phyloP scores from a whole-genome alignment of 75 land plant genomes.

The Azolla pinnata region DNA sequence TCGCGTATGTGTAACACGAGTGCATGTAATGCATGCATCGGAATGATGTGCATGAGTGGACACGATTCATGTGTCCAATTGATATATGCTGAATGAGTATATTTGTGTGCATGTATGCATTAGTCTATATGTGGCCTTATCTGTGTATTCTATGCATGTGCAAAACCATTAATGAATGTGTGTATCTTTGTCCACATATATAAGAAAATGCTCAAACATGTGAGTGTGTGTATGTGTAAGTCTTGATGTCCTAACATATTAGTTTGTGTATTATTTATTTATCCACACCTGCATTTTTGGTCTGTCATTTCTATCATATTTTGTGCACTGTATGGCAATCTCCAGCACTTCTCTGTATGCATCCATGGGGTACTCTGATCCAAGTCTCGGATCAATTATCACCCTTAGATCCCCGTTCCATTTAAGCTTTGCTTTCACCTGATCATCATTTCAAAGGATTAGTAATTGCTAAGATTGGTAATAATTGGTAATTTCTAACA shows the following conservation, averaged over 20 bases:
- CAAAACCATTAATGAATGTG: not conserved
- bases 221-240: not conserved
- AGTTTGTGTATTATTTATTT: not conserved
- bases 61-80: no score
- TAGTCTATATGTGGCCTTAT: not conserved
- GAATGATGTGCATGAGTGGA: no score
- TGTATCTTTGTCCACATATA: not conserved
- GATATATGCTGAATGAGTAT: not conserved
- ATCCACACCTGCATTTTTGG: slow-evolving; percentile 30
- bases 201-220: not conserved
- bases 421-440: slow-evolving; percentile 23
- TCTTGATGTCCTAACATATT: slow-evolving; percentile 1
- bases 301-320: slow-evolving; percentile 18
- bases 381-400: slow-evolving; percentile 19
- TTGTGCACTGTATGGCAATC: slow-evolving; percentile 23
- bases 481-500: not conserved
- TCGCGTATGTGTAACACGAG: no score
- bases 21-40: no score
- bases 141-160: not conserved
- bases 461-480: no score
- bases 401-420: slow-evolving; percentile 12
- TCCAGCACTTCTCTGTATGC: slow-evolving; percentile 6
- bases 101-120: not conserved
- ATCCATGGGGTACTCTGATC: slow-evolving; percentile 14
- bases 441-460: no score